Conservation (phyloP, 2,329 filamentous ascomycete species). For the Colletotrichum sp. region DNA sequence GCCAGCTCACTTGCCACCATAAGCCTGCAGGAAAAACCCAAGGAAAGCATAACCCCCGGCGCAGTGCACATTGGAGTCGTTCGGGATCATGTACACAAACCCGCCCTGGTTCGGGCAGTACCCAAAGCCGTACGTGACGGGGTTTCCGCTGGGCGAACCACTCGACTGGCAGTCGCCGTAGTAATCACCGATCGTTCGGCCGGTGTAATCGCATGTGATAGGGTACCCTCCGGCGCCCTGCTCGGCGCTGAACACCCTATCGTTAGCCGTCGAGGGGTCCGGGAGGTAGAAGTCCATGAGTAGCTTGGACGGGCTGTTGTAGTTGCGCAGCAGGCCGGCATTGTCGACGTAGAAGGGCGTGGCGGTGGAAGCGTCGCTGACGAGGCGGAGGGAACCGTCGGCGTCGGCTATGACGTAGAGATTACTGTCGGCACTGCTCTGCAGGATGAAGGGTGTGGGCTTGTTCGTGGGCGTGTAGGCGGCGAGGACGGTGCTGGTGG, state of each 20-base stretch:
- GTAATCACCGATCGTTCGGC: background rate
- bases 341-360: slow-evolving; percentile 5
- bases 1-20: background rate
- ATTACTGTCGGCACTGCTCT: background rate
- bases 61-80: background rate
- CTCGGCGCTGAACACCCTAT: background rate
- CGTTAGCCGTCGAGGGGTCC: background rate
- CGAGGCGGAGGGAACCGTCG: background rate
- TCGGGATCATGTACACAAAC: slow-evolving; percentile 7
- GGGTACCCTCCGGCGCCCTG: background rate
- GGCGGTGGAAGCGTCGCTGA: background rate
- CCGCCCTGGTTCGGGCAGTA: slow-evolving; percentile 6
- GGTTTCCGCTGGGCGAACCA: background rate
- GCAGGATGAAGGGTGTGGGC: background rate
- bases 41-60: background rate
- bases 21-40: background rate
- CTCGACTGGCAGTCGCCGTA: background rate
- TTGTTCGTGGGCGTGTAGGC: slow-evolving; percentile 4
- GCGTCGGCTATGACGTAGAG: background rate
- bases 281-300: slow-evolving; percentile 5
- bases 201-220: background rate
- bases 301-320: background rate
- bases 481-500: slow-evolving; percentile 37
- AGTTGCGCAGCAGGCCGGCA: background rate
- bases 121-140: background rate